Evolutionary conservation across 2,329 filamentous ascomycete genomes (phyloP).

Genomic region (Alternaria hordeiaustralica): DNA sequence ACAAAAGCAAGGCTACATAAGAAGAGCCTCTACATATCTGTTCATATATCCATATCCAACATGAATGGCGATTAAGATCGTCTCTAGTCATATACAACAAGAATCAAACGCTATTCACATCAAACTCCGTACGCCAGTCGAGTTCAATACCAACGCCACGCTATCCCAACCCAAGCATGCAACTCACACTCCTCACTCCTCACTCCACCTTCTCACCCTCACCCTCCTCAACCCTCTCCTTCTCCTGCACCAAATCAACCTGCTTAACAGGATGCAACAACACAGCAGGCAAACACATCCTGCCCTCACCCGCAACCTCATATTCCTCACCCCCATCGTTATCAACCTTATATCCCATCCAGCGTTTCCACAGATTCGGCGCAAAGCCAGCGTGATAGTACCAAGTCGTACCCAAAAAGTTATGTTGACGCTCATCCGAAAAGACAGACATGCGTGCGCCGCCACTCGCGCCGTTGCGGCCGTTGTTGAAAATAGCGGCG

Average conservation of each 20-base stretch:
- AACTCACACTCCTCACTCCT: too few relatives aligned
- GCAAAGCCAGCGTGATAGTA: conserved; percentile 62
- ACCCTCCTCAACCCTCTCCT: background rate
- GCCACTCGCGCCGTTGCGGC: conserved; percentile 58
- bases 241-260: conserved; percentile 56
- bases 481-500: conserved; percentile 63
- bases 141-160: background rate
- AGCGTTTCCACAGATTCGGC: conserved; percentile 62
- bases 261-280: conserved; percentile 60
- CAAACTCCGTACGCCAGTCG: too few relatives aligned
- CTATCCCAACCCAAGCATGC: too few relatives aligned
- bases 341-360: conserved; percentile 62
- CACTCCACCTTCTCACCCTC: background rate
- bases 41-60: background rate
- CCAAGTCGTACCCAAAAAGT: conserved; percentile 61
- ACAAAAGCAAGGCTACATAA: background rate
- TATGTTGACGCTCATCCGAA: conserved; percentile 59
- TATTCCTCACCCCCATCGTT: conserved; percentile 55
- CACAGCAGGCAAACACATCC: conserved; percentile 58
- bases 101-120: conserved; percentile 1
- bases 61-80: background rate
- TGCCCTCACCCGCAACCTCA: conserved; percentile 54
- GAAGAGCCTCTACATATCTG: background rate
- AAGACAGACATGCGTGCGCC: conserved; percentile 58
- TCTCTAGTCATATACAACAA: conserved; percentile 5